Conservation (phyloP, 257 asterid genomes). For the Linderniella brevidens region DNA sequence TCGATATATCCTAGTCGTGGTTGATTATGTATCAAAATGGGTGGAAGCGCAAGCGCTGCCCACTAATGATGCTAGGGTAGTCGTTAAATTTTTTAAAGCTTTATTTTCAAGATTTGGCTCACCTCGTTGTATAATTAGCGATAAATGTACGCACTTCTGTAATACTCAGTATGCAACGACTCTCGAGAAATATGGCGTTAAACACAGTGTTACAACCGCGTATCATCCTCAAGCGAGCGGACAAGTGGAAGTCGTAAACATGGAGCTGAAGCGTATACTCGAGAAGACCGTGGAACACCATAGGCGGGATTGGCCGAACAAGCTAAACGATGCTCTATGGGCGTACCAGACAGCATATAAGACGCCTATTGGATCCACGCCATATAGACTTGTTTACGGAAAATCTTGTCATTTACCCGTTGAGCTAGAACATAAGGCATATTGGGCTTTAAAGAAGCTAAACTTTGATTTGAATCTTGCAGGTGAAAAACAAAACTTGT, state of each 20-base stretch:
- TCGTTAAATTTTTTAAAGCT: neutral
- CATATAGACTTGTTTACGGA: neutral
- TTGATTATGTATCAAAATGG: neutral
- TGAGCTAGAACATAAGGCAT: neutral
- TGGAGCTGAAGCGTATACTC: neutral
- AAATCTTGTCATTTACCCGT: neutral
- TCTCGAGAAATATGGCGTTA: no score
- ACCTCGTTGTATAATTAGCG: neutral
- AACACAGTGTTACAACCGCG: no score
- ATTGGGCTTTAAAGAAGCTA: neutral
- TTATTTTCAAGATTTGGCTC: neutral
- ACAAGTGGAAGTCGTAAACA: neutral
- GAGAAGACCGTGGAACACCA: neutral
- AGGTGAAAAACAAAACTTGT: no score
- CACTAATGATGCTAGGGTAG: neutral
- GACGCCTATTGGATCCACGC: neutral
- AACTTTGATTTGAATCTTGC: neutral
- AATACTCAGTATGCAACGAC: neutral
- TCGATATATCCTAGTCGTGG: neutral
- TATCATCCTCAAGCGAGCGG: no score
- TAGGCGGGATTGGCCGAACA: neutral
- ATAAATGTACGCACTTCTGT: neutral
- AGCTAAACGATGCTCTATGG: neutral
- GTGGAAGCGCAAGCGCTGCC: neutral
- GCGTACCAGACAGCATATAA: neutral